phyloP scores from a whole-genome alignment of 306 rosid species.

The Phaseolus lunatus region DNA sequence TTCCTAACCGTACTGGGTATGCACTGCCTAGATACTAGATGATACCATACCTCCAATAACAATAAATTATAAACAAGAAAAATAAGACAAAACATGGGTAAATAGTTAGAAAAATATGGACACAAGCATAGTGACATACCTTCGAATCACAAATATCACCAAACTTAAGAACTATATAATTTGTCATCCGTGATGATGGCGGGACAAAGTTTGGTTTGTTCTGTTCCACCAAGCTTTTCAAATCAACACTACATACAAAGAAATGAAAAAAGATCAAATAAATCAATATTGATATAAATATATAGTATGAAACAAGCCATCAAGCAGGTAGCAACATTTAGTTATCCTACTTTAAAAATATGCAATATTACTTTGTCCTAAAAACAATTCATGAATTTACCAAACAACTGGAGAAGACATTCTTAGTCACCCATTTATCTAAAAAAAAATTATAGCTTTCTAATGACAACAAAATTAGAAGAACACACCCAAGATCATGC shows the following conservation, averaged over 20 bases:
- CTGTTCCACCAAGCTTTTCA: conserved; percentile 89
- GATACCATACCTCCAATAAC: conserved; percentile 8
- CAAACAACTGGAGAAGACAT: neutral
- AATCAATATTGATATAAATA: neutral
- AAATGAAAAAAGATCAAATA: conserved; percentile 42
- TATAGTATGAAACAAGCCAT: neutral
- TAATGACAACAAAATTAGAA: neutral
- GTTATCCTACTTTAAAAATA: conserved; percentile 4
- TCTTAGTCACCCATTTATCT: neutral
- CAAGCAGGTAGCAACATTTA: conserved; percentile 6
- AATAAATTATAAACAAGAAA: conserved; percentile 13
- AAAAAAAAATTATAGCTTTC: neutral
- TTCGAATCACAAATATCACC: conserved; percentile 64
- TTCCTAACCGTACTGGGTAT: neutral
- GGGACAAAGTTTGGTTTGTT: conserved; percentile 84
- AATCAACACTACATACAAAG: conserved; percentile 77
- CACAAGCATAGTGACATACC: conserved; percentile 55
- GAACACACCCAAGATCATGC: conserved; percentile 4
- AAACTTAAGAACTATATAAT: conserved; percentile 84
- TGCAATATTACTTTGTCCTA: neutral
- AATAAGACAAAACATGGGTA: conserved; percentile 7
- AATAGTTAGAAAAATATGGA: neutral
- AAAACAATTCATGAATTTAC: neutral
- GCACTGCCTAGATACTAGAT: neutral
- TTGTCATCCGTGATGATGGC: conserved; percentile 91